These are phyloP conservation scores for Epicoccum nigrum DNA, from an alignment of 2,329 filamentous ascomycete species.

Conservation along the genomic window DNA sequence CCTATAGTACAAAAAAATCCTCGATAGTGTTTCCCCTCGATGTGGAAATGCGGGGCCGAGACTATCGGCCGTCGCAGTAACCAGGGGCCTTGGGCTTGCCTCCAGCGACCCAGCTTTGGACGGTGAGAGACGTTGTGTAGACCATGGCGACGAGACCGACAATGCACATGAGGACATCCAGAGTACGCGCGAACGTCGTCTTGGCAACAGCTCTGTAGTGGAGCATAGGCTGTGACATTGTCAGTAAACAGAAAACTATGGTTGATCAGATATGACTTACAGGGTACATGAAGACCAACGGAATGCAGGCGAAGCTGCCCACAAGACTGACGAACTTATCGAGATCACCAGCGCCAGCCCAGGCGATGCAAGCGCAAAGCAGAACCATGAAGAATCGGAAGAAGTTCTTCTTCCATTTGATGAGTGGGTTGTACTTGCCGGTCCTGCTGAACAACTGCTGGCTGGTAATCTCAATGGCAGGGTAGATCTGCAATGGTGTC, in stretches of 20 bases:
- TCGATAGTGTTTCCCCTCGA: neutral
- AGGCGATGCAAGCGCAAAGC: conserved; percentile 84
- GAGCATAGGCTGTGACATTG: conserved; percentile 73
- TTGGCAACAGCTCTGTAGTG: conserved; percentile 83
- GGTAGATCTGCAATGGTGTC: conserved; percentile 95
- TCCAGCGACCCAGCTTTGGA: conserved; percentile 81
- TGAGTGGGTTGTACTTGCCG: conserved; percentile 96
- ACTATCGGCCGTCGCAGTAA: conserved; percentile 62
- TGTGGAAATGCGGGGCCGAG: neutral
- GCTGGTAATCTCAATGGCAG: conserved; percentile 94
- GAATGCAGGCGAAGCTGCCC: conserved; percentile 96
- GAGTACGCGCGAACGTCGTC: conserved; percentile 67
- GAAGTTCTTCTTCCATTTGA: conserved; percentile 99
- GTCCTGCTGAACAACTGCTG: conserved; percentile 92
- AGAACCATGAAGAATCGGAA: conserved; percentile 94
- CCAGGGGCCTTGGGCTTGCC: conserved; percentile 60
- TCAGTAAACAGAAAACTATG: conserved; percentile 36
- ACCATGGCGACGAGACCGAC: conserved; percentile 88
- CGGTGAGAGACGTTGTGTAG: conserved; percentile 87
- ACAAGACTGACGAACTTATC: conserved; percentile 98
- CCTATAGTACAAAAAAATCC: conserved; percentile 9
- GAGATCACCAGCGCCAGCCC: conserved; percentile 88
- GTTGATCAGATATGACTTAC: conserved; percentile 62
- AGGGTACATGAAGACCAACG: conserved; percentile 95
- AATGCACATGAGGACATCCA: conserved; percentile 77